Evolutionary conservation across 768 basidiomycete genomes (phyloP), one percentile per base, ranked within the genome.

Genomic region (Fibroporia radiculosa): DNA sequence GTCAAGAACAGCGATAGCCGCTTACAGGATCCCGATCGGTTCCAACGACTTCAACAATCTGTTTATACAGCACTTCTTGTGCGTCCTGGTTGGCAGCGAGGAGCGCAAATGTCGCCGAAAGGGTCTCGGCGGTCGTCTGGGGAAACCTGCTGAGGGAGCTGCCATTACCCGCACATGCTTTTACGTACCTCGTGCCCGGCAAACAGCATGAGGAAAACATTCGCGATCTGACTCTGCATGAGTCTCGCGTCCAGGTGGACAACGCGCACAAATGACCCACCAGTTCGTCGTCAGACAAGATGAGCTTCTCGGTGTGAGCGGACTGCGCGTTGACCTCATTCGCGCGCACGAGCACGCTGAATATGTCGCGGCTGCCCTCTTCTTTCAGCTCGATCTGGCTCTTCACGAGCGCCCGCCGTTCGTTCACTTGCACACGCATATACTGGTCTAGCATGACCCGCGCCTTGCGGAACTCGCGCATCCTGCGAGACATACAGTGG

Each of bases 51-150:
- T 55, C 50, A 12, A 48, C 34, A 26, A 68, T 55, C 44, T 69
- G 58, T 14, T 54, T 40, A 34, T 62, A 59, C 14, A 60, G 54
- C 22, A 65, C 60, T 4, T 66, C 58, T 44, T 67, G 66, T 12
- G 63, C 44, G 5, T 50, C 47, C 6, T 49, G 49, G 45, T 68
- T 39, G 22, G 62, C 29, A 26, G 63, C 59, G 14, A 66, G 55
- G 39, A 56, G 57, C 1, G 55, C 67, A 26, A 65, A 48, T 3
- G 63, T 61, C 3, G 62, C 66, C 12, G 63, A 59, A 20, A 68
- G 50, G 10, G 52, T 59, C 13, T 59, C 54, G 14, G 64, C 51
- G 3, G 62, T 69, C 2, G 65, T 68, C 40, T 68, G 34, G 7
- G 16, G 20, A 6, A 35, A n/a, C 10, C 10, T 31, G 29, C 8